A percentile compares a stretch with the other conserved stretches of the same genome.
Conservation (phyloP, 202 grass and related monocot genomes). For the Panicum virgatum region DNA sequence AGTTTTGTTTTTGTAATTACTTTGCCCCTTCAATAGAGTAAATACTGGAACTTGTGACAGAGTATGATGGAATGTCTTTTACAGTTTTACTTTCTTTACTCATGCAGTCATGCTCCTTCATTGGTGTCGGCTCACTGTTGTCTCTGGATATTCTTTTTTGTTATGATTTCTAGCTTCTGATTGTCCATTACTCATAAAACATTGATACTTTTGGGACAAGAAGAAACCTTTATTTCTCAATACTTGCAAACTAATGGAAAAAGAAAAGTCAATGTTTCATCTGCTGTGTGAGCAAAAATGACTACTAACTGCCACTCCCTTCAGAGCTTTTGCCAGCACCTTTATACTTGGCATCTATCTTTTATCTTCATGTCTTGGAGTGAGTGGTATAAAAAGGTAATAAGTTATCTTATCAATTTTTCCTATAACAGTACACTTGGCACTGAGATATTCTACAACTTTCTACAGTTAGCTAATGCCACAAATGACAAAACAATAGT, state of each 20-base stretch:
- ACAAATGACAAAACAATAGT: neutral
- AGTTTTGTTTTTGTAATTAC: constrained; percentile 31
- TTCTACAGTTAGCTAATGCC: neutral
- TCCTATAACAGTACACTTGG: neutral
- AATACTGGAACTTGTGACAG: neutral
- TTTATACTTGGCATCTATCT: neutral
- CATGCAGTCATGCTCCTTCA: neutral
- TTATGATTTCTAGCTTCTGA: neutral
- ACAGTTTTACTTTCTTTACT: neutral
- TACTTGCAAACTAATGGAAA: too few relatives aligned
- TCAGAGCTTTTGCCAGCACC: neutral
- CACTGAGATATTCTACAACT: neutral
- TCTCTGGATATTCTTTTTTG: neutral
- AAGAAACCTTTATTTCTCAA: too few relatives aligned
- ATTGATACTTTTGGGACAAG: neutral
- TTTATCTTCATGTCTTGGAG: neutral
- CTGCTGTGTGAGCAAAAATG: constrained; percentile 7
- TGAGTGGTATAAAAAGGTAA: neutral
- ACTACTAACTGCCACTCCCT: neutral
- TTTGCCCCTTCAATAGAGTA: neutral
- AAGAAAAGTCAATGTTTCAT: too few relatives aligned
- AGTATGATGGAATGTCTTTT: neutral
- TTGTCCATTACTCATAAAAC: neutral
- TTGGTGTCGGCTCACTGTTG: neutral
- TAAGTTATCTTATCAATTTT: neutral